These are phyloP conservation scores for Combretum micranthum DNA, from an alignment of 345 rosid species.

Conservation along the genomic window DNA sequence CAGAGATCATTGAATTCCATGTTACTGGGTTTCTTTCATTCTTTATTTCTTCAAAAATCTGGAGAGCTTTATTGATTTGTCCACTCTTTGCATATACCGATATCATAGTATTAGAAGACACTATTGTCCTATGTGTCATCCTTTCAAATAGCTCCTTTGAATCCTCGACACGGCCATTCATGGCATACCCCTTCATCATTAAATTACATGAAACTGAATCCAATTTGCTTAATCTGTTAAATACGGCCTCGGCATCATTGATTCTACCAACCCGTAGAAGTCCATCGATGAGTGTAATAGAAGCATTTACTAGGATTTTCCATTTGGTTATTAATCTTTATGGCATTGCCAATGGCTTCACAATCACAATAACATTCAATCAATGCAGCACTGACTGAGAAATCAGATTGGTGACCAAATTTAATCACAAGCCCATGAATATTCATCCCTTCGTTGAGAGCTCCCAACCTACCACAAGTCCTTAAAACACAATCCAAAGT, in stretches of 20 bases:
- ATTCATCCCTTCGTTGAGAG: slow-evolving; percentile 22
- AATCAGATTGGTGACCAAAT: slow-evolving; percentile 38
- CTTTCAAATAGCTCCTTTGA: slow-evolving; percentile 35
- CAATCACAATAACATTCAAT: slow-evolving; percentile 44
- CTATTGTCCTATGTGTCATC: slow-evolving; percentile 33
- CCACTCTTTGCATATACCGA: slow-evolving; percentile 38
- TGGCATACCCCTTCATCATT: slow-evolving; percentile 55
- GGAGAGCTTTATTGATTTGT: slow-evolving; percentile 41
- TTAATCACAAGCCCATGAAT: slow-evolving; percentile 48
- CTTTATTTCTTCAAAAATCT: slow-evolving; percentile 41
- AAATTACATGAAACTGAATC: slow-evolving; percentile 29
- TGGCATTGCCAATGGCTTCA: slow-evolving; percentile 37
- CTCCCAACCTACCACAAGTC: slow-evolving; percentile 34
- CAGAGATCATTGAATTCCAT: slow-evolving; percentile 56
- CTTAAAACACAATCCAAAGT: slow-evolving; percentile 45
- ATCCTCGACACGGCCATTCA: slow-evolving; percentile 29
- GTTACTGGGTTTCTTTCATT: slow-evolving; percentile 40
- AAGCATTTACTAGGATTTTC: slow-evolving; percentile 29
- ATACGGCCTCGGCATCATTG: slow-evolving; percentile 40
- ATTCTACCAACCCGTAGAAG: slow-evolving; percentile 24
- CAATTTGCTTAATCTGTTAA: slow-evolving; percentile 20
- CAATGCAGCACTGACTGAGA: slow-evolving; percentile 33
- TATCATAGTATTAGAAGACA: slow-evolving; percentile 46
- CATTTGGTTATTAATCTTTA: slow-evolving; percentile 26
- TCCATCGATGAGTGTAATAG: slow-evolving; percentile 33